phyloP scores from a whole-genome alignment of 1,284 basidiomycete species.

The Vanrija sp. region DNA sequence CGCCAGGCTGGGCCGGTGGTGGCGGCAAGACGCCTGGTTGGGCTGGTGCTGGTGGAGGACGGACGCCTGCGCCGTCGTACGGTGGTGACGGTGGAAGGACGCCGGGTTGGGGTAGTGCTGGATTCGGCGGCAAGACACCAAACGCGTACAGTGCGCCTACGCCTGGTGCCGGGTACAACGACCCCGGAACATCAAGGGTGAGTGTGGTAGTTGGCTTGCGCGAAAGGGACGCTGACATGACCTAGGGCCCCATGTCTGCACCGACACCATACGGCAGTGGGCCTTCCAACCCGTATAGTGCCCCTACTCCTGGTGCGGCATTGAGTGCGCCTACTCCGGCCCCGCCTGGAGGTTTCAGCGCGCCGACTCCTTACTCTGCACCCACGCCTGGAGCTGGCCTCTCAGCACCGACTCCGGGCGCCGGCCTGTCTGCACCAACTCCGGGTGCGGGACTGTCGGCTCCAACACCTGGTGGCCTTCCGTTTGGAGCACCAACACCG shows the following conservation, averaged over 20 bases:
- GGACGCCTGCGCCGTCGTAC: constrained; percentile 29
- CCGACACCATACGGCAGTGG: constrained; percentile 54
- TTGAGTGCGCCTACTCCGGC: constrained; percentile 53
- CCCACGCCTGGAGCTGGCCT: constrained; percentile 49
- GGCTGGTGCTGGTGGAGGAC: constrained; percentile 25
- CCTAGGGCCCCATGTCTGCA: constrained; percentile 33
- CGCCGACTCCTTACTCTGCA: constrained; percentile 49
- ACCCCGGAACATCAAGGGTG: constrained; percentile 37
- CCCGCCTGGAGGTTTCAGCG: constrained; percentile 39
- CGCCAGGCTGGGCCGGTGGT: constrained; percentile 58
- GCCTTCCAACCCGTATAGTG: constrained; percentile 26
- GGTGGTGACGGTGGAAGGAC: constrained; percentile 43
- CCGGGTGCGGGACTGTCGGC: constrained; percentile 46
- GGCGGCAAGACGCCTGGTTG: constrained; percentile 35
- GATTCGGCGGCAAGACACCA: constrained; percentile 52
- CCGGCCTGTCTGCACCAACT: constrained; percentile 38
- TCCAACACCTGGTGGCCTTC: constrained; percentile 38
- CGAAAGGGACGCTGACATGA: not conserved
- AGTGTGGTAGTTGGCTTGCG: constrained; percentile 3
- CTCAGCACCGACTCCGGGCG: constrained; percentile 41
- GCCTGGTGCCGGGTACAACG: constrained; percentile 20
- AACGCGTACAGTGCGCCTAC: constrained; percentile 55
- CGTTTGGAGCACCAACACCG: constrained; percentile 48
- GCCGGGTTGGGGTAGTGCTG: constrained; percentile 39
- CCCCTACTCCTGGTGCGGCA: constrained; percentile 41